Conservation (phyloP, 2,329 filamentous ascomycete species). For the Ophiostoma pallidulum region DNA sequence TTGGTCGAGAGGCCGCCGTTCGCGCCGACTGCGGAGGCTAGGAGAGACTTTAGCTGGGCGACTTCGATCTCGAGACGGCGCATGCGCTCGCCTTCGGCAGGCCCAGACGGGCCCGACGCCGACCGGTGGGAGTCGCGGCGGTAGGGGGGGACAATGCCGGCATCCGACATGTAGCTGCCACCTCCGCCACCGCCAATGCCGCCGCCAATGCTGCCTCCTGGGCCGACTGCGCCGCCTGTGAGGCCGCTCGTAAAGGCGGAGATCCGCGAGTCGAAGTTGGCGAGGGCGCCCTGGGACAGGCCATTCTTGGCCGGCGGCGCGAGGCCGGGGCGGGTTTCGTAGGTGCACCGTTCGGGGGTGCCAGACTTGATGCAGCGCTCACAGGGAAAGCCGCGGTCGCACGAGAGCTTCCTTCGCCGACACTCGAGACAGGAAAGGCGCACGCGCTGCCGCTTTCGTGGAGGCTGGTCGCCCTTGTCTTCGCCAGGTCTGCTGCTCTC, state of each 20-base stretch:
- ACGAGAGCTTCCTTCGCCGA: constrained; percentile 51
- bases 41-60: constrained; percentile 43
- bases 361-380: constrained; percentile 54
- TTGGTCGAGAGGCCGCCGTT: not conserved
- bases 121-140: constrained; percentile 26
- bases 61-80: constrained; percentile 51
- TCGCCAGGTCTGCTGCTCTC: constrained; percentile 8
- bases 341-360: constrained; percentile 50
- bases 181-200: constrained; percentile 4
- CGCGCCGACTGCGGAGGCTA: constrained; percentile 21
- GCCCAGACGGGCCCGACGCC: not conserved
- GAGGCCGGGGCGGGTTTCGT: constrained; percentile 40
- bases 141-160: constrained; percentile 23
- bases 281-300: constrained; percentile 32
- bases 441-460: constrained; percentile 50
- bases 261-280: constrained; percentile 35
- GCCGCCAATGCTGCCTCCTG: constrained; percentile 18
- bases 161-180: constrained; percentile 15
- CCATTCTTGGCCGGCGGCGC: constrained; percentile 36
- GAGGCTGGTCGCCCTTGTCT: constrained; percentile 16
- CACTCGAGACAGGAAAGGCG: constrained; percentile 52
- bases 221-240: constrained; percentile 1
- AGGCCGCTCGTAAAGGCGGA: constrained; percentile 30
- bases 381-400: constrained; percentile 52
- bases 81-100: constrained; percentile 45